Evolutionary conservation across 352 stramenopile species (phyloP).

Genomic region (Pythium myriotylum): DNA sequence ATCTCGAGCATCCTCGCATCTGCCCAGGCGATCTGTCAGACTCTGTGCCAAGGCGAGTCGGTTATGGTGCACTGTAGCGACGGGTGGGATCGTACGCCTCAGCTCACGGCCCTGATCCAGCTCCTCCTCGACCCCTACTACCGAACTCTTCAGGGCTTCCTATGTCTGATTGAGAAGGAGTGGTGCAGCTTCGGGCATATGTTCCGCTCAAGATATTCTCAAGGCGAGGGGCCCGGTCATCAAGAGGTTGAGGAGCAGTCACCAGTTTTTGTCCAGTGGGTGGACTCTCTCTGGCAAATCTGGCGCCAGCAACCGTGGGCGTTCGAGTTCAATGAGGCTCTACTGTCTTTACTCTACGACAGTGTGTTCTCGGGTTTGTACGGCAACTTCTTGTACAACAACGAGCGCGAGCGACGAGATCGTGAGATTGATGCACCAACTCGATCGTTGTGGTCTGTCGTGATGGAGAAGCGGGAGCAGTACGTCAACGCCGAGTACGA

Average conservation of each 20-base stretch:
- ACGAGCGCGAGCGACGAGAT: slow-evolving; percentile 80
- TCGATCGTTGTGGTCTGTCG: slow-evolving; percentile 68
- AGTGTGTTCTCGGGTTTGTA: slow-evolving; percentile 97
- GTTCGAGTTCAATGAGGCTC: slow-evolving; percentile 98
- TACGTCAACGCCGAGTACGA: slow-evolving; percentile 87
- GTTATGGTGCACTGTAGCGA: slow-evolving; percentile 99
- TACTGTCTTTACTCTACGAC: slow-evolving; percentile 94
- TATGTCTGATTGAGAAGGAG: slow-evolving; percentile 98
- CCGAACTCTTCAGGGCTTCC: slow-evolving; percentile 95
- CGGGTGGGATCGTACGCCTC: slow-evolving; percentile 98
- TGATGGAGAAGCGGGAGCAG: slow-evolving; percentile 64
- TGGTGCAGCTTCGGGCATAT: slow-evolving; percentile 99
- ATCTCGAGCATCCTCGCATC: slow-evolving; percentile 95
- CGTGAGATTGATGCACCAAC: slow-evolving; percentile 64
- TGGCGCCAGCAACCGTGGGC: slow-evolving; percentile 95
- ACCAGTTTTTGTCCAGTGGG: slow-evolving; percentile 99
- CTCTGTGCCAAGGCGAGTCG: slow-evolving; percentile 92
- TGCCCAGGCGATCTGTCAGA: slow-evolving; percentile 93
- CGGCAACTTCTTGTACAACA: slow-evolving; percentile 98
- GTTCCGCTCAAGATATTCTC: slow-evolving; percentile 95
- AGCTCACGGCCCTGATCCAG: slow-evolving; percentile 95
- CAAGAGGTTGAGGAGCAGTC: slow-evolving; percentile 97
- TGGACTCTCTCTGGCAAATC: slow-evolving; percentile 98
- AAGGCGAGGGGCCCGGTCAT: slow-evolving; percentile 93
- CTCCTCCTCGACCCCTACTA: slow-evolving; percentile 98